Conservation (phyloP, 176 grass and related monocot species). For the Hsuehochloa calcarea region DNA sequence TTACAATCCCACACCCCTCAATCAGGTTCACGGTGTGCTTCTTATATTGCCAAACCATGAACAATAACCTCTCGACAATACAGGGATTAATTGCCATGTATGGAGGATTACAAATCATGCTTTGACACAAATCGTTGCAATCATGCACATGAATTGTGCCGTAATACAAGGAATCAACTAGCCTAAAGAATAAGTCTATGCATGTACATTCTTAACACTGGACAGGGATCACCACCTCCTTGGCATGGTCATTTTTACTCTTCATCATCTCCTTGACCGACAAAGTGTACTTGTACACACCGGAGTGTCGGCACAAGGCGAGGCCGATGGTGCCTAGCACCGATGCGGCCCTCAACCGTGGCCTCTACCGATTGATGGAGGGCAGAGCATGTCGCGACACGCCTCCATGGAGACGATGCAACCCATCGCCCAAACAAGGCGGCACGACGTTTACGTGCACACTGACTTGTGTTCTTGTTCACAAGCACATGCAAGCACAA, state of each 20-base stretch:
- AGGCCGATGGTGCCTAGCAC: slow-evolving; percentile 41
- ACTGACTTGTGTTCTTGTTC: neutral
- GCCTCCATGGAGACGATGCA: slow-evolving; percentile 48
- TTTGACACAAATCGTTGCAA: too few species aligned
- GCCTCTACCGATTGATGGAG: slow-evolving; percentile 36
- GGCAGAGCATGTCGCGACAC: slow-evolving; percentile 33
- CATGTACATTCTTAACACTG: too few species aligned
- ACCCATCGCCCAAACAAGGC: slow-evolving; percentile 41
- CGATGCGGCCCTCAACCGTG: slow-evolving; percentile 28
- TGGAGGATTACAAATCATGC: too few species aligned
- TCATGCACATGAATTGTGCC: too few species aligned
- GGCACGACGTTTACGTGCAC: neutral
- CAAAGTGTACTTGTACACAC: slow-evolving; percentile 16
- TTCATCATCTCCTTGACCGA: slow-evolving; percentile 47
- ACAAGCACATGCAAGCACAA: neutral
- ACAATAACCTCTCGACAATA: too few species aligned
- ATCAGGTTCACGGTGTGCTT: too few species aligned
- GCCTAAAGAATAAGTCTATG: too few species aligned
- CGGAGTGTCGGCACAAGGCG: neutral
- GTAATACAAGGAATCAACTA: too few species aligned
- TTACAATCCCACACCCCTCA: too few species aligned
- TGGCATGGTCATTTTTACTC: neutral
- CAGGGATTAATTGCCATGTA: too few species aligned
- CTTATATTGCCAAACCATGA: too few species aligned
- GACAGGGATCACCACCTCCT: neutral